Conservation (phyloP, 441 rosid species). For the Corymbia calophylla region DNA sequence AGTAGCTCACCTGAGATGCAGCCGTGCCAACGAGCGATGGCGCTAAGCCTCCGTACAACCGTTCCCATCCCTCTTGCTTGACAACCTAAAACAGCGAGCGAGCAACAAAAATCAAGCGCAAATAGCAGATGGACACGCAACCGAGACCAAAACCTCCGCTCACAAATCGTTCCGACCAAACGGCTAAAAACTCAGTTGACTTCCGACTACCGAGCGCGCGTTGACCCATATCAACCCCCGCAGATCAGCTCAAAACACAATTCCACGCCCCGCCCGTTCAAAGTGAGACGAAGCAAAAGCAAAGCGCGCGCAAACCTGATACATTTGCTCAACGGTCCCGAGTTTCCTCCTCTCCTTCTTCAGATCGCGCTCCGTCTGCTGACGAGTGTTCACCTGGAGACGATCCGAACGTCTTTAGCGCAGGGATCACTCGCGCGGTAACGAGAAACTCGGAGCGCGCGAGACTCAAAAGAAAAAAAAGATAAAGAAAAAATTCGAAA, state of each 20-base stretch:
- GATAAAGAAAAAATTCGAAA: neutral
- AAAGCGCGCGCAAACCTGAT: constrained; percentile 36
- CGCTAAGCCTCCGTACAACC: constrained; percentile 76
- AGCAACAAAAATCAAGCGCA: neutral
- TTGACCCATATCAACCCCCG: neutral
- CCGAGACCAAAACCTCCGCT: neutral
- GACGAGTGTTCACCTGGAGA: constrained; percentile 76
- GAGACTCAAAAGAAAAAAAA: neutral
- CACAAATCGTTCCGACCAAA: neutral
- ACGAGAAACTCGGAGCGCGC: neutral
- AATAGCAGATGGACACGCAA: neutral
- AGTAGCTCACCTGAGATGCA: constrained; percentile 66
- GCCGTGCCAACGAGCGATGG: constrained; percentile 88
- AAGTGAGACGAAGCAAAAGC: neutral
- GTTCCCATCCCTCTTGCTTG: constrained; percentile 84
- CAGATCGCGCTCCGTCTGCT: constrained; percentile 85
- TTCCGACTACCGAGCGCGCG: neutral
- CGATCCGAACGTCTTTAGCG: neutral
- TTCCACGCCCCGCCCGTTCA: neutral
- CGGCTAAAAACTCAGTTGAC: neutral
- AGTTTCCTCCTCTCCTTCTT: constrained; percentile 67
- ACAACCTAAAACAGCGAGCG: constrained; percentile 47
- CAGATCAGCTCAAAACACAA: neutral
- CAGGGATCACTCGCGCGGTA: neutral
- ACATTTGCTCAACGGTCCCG: constrained; percentile 66